These are phyloP conservation scores for Pseudoperonospora humuli DNA, from an alignment of 352 stramenopile genomes.

Conservation along the genomic window DNA sequence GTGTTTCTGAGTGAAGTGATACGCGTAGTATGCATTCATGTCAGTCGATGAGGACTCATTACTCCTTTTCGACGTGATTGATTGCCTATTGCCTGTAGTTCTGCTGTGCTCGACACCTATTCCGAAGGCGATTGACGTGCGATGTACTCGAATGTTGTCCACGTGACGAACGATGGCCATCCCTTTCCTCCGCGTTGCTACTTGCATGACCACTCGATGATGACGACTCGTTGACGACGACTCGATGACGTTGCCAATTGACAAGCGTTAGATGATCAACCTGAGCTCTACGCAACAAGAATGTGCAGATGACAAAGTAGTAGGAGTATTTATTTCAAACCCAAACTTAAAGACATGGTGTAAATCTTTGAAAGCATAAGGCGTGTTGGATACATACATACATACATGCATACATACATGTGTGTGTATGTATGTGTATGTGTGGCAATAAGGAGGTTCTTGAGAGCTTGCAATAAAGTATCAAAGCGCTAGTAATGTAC, in stretches of 20 bases:
- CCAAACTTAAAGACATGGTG: too few species aligned
- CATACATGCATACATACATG: too few species aligned
- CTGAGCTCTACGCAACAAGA: conserved; percentile 3
- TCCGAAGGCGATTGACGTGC: conserved; percentile 1
- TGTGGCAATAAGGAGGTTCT: too few species aligned
- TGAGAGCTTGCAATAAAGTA: conserved; percentile 7
- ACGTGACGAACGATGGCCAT: neutral
- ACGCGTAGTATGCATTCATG: conserved; percentile 2
- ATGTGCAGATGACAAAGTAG: conserved; percentile 23
- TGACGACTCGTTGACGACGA: neutral
- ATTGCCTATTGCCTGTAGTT: conserved; percentile 3
- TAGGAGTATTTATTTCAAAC: conserved; percentile 31
- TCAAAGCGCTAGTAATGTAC: conserved; percentile 6
- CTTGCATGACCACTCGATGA: neutral
- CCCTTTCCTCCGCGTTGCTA: neutral
- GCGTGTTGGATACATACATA: too few species aligned
- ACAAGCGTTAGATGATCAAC: too few species aligned
- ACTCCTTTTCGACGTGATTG: conserved; percentile 15
- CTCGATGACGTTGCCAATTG: too few species aligned
- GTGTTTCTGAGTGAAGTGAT: conserved; percentile 10
- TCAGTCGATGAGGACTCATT: conserved; percentile 21
- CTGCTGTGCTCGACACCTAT: conserved; percentile 5
- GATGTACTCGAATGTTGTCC: neutral
- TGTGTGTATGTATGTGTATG: too few species aligned
- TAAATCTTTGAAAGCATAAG: too few species aligned